A percentile compares a stretch with the other conserved stretches of the same genome.
phyloP scores from a whole-genome alignment of 2,329 filamentous ascomycete genomes.

The Aspergillus sp. region DNA sequence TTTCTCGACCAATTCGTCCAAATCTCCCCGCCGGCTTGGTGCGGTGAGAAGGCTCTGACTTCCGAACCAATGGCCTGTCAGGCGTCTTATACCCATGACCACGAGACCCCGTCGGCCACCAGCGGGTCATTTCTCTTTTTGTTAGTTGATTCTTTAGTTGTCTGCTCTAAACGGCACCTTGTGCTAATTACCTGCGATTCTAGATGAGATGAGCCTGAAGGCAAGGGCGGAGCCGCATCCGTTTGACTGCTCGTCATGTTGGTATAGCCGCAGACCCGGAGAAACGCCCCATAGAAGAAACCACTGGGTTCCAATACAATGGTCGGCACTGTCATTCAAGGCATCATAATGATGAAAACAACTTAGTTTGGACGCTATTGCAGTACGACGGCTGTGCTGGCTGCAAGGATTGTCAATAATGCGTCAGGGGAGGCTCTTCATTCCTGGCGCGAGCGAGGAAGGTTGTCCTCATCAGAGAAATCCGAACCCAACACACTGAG shows the following conservation, averaged over 20 bases:
- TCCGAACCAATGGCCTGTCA: neutral
- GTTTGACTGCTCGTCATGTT: neutral
- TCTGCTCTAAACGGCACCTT: neutral
- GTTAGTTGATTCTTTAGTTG: too few species aligned
- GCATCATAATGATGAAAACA: neutral
- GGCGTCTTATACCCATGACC: neutral
- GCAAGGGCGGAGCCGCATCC: neutral
- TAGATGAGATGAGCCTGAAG: neutral
- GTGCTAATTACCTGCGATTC: neutral
- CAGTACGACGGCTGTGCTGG: too few species aligned
- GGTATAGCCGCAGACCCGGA: neutral
- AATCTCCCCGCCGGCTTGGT: neutral
- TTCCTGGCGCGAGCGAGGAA: neutral
- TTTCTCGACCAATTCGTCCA: neutral
- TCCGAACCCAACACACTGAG: too few species aligned
- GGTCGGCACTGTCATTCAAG: neutral
- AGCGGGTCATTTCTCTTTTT: neutral
- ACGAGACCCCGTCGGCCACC: neutral
- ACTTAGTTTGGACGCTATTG: too few species aligned
- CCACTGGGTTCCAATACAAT: neutral
- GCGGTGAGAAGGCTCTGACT: neutral
- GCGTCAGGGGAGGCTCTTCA: too few species aligned
- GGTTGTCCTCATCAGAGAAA: neutral
- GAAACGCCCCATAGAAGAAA: neutral
- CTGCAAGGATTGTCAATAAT: too few species aligned